A percentile compares a stretch with the other conserved stretches of the same genome.
Conservation (phyloP, 768 basidiomycete species). For the Lactarius indigo region DNA sequence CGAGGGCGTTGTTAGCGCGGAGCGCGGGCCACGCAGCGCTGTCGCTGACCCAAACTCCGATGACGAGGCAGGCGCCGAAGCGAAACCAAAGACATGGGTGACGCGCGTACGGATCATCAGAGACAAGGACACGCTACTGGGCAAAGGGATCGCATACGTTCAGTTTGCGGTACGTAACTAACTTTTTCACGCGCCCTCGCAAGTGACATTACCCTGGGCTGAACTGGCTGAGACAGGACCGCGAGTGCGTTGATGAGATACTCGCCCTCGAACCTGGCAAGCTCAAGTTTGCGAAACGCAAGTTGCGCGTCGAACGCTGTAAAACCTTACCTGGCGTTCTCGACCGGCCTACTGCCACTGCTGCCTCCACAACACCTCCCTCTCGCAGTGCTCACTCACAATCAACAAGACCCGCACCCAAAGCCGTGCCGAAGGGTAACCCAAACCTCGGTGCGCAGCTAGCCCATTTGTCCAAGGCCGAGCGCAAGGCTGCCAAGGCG, state of each 20-base stretch:
- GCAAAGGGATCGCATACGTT: constrained; percentile 94
- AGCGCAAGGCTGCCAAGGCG: constrained; percentile 79
- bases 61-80: constrained; percentile 30
- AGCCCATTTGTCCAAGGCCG: constrained; percentile 74
- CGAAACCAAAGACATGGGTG: constrained; percentile 59
- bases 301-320: constrained; percentile 86
- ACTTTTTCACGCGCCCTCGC: background rate
- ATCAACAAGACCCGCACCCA: constrained; percentile 13
- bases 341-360: constrained; percentile 13
- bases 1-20: constrained; percentile 67
- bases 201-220: background rate
- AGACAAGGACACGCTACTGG: constrained; percentile 88
- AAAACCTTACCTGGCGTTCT: constrained; percentile 56
- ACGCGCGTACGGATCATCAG: constrained; percentile 82
- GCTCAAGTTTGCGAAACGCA: constrained; percentile 91
- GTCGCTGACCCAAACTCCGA: constrained; percentile 30
- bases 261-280: constrained; percentile 72
- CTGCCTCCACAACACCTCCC: constrained; percentile 11
- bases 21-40: constrained; percentile 56
- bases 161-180: constrained; percentile 68
- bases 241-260: constrained; percentile 88
- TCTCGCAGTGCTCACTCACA: constrained; percentile 18
- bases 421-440: constrained; percentile 68
- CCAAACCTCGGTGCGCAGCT: constrained; percentile 77
- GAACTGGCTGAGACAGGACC: constrained; percentile 52